Percentiles rank a stretch among this genome's conserved stretches.
These are phyloP conservation scores for Botryotinia globosa DNA, from an alignment of 2,329 filamentous ascomycete genomes.

Conservation along the genomic window DNA sequence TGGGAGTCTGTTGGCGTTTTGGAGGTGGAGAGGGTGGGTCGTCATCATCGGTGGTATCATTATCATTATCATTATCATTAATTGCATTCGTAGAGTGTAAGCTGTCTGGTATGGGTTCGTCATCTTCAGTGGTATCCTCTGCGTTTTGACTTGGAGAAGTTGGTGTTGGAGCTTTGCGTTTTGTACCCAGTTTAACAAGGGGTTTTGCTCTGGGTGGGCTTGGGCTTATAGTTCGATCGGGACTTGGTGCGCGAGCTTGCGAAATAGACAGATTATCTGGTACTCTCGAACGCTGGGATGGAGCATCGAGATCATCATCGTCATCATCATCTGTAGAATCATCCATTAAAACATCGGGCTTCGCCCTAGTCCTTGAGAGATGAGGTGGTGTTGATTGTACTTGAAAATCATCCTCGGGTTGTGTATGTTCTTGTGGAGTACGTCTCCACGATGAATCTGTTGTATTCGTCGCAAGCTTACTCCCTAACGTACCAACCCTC, in stretches of 20 bases:
- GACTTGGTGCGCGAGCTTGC: slow-evolving; percentile 11
- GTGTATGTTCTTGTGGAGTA: background rate
- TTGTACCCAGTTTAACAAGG: slow-evolving; percentile 19
- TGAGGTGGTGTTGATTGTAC: slow-evolving; percentile 35
- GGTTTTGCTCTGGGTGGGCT: slow-evolving; percentile 7
- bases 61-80: slow-evolving; percentile 12
- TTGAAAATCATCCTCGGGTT: slow-evolving; percentile 34
- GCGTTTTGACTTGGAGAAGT: background rate
- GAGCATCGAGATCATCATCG: slow-evolving; percentile 35
- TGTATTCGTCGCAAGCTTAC: slow-evolving; percentile 19
- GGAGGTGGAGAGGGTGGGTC: background rate
- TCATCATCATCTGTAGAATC: slow-evolving; percentile 33
- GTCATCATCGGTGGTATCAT: slow-evolving; percentile 25
- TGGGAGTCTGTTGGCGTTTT: background rate
- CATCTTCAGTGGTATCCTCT: slow-evolving; percentile 19
- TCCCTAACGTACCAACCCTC: slow-evolving; percentile 27
- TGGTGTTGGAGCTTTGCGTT: slow-evolving; percentile 13
- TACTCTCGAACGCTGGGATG: slow-evolving; percentile 28
- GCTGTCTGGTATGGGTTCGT: background rate
- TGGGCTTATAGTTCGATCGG: background rate
- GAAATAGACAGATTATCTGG: slow-evolving; percentile 33
- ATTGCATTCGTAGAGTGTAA: background rate
- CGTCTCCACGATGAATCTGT: background rate
- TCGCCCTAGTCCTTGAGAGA: slow-evolving; percentile 19
- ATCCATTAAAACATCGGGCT: slow-evolving; percentile 18